Base-by-base conservation (phyloP, 148 eudicot species). In the Polygonum aviculare region DNA sequence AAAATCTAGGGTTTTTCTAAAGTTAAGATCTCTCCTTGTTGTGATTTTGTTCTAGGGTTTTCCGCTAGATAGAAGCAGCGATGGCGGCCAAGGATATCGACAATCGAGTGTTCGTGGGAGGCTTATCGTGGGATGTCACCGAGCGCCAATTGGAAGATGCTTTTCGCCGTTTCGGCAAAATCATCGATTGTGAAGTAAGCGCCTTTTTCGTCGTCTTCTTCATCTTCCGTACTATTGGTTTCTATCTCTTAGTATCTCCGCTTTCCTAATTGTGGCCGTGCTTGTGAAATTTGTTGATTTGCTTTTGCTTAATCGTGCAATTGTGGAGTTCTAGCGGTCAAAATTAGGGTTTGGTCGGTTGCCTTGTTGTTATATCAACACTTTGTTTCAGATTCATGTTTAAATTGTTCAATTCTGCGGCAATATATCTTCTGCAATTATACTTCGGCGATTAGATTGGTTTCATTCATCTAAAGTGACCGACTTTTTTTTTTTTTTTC, bases 31-130 rank as follows among this genome's bases (percentile, higher is more conserved):
- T 38, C 21, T 5, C 44, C 72, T 36, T 36, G 45, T n/a, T 35
- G 72, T 36, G 44, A 67, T 36, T 36, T 67, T 67, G 18, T 15
- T 67, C 44, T 67, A 67, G 72, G 72, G 72, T 67, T 67, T 67
- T 65, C 33, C 40, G 10, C 72, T 36, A 15, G n/a, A 16, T 67
- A 4, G 45, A 38, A 67, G 72, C 72, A 67, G 40, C 38, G 19
- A 76, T 76, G 78, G 78, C 78, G 59, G 55, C 79, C 51, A 86
- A 79, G 55, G 91, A 86, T 14, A 78, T 79, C 10, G 93, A 90
- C n/a, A 65, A 90, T 81, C 85, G 93, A 36, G 80, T 90, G 60
- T 90, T 90, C 75, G 87, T 90, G 19, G 93, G 93, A 54, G 93
- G 93, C n/a, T 83, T 90, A 73, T 82, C 87, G 36, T 86, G 83